Evolutionary conservation across 2,329 filamentous ascomycete genomes (phyloP).

Genomic region (Diaporthe amygdali): DNA sequence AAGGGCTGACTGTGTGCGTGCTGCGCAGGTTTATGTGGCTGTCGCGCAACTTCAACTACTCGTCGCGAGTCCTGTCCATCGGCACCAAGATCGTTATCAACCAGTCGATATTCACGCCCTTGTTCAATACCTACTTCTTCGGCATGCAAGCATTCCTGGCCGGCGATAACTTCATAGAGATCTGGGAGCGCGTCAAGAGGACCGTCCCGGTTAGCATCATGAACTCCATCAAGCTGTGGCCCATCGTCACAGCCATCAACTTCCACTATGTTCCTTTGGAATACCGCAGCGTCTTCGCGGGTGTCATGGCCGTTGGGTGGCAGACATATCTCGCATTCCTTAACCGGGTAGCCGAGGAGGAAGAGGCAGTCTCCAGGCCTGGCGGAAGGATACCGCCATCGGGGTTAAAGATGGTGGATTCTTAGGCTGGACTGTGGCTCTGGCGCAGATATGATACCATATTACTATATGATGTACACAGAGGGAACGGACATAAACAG

Average conservation of each 20-base stretch:
- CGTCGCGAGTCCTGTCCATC: constrained; percentile 73
- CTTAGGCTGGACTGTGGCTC: background rate
- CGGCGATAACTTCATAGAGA: constrained; percentile 68
- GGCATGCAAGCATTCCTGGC: constrained; percentile 76
- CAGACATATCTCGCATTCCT: constrained; percentile 87
- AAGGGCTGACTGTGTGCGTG: background rate
- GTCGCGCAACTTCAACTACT: constrained; percentile 82
- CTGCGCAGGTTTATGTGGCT: constrained; percentile 75
- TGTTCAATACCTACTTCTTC: constrained; percentile 87
- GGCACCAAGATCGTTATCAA: constrained; percentile 80
- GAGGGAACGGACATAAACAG: background rate
- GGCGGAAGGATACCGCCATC: constrained; percentile 17
- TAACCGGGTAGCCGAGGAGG: constrained; percentile 73
- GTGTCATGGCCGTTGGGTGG: constrained; percentile 84
- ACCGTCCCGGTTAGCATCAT: constrained; percentile 78
- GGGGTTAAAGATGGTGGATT: background rate
- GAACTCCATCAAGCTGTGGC: constrained; percentile 90
- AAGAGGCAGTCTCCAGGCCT: constrained; percentile 42
- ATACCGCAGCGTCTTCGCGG: constrained; percentile 81
- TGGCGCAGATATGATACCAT: background rate
- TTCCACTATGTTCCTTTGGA: constrained; percentile 84
- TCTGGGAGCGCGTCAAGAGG: constrained; percentile 71
- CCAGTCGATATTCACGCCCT: constrained; percentile 79
- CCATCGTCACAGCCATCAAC: constrained; percentile 82
- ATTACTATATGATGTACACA: background rate